Percentiles rank a stretch among this genome's conserved stretches.
phyloP scores from a whole-genome alignment of 2,329 filamentous ascomycete species.

The Hysterium pulicare region DNA sequence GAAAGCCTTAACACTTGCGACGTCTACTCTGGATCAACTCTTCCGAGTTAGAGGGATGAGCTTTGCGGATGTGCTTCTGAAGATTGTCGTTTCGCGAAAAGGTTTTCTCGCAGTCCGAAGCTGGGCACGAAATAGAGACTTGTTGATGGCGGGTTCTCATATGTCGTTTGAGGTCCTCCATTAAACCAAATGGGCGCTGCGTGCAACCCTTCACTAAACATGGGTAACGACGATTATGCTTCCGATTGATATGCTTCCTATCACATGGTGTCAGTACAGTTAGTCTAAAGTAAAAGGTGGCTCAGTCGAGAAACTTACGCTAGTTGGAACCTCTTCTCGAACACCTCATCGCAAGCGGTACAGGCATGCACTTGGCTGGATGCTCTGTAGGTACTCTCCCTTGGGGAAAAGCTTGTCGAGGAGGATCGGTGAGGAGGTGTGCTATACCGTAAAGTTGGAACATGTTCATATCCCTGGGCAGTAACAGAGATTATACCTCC shows the following conservation, averaged over 20 bases:
- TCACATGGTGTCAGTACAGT: background rate
- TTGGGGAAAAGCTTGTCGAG: no score
- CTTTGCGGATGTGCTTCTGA: background rate
- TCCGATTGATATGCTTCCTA: slow-evolving; percentile 9
- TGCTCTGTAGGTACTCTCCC: no score
- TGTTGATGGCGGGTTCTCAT: background rate
- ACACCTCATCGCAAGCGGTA: background rate
- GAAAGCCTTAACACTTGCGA: background rate
- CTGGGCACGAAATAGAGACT: background rate
- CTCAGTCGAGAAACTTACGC: background rate
- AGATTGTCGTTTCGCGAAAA: slow-evolving; percentile 1
- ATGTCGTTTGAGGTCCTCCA: slow-evolving; percentile 5
- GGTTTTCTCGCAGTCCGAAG: background rate
- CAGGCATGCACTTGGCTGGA: background rate
- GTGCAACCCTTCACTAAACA: slow-evolving; percentile 3
- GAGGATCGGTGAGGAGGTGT: no score
- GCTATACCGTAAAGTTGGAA: no score
- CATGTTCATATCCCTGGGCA: no score
- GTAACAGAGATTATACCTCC: no score
- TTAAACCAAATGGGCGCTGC: slow-evolving; percentile 5
- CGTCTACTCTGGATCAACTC: background rate
- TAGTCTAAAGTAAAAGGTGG: no score
- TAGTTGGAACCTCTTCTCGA: background rate
- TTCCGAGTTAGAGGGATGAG: background rate
- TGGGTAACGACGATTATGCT: slow-evolving; percentile 6